A percentile compares a stretch with the other conserved stretches of the same genome.
These are phyloP conservation scores for Guillardia theta DNA, from an alignment of 78 protist species.

Conservation along the genomic window DNA sequence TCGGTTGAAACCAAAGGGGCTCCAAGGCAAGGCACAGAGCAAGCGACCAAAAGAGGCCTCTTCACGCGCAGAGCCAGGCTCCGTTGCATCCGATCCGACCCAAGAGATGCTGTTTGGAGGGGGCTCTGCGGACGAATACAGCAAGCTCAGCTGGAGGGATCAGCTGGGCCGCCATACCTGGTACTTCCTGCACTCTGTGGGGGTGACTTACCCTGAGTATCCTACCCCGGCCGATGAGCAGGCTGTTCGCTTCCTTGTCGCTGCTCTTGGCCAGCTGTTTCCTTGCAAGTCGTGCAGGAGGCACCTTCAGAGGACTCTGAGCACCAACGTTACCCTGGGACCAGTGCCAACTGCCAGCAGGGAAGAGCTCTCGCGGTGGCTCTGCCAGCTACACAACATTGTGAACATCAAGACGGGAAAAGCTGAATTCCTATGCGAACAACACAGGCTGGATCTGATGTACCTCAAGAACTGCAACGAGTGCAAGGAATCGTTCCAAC, in stretches of 20 bases:
- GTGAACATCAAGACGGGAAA: background rate
- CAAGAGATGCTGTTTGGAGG: too few species aligned
- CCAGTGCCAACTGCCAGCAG: background rate
- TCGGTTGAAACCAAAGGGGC: too few species aligned
- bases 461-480: background rate
- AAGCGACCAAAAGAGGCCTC: too few species aligned
- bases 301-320: background rate
- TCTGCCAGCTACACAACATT: slow-evolving; percentile 7
- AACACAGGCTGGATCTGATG: background rate
- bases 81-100: too few species aligned
- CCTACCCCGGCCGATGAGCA: background rate
- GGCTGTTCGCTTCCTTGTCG: background rate
- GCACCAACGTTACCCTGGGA: background rate
- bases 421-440: background rate
- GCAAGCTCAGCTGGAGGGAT: background rate
- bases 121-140: background rate
- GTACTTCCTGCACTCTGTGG: background rate
- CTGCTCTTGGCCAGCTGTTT: background rate
- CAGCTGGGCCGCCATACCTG: background rate
- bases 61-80: too few species aligned
- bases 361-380: background rate
- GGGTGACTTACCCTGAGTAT: background rate
- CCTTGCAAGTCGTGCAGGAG: background rate
- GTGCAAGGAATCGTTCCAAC: background rate
- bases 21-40: too few species aligned